These are phyloP conservation scores for Sporothrix curviconia DNA, from an alignment of 2,329 filamentous ascomycete genomes.

Conservation along the genomic window DNA sequence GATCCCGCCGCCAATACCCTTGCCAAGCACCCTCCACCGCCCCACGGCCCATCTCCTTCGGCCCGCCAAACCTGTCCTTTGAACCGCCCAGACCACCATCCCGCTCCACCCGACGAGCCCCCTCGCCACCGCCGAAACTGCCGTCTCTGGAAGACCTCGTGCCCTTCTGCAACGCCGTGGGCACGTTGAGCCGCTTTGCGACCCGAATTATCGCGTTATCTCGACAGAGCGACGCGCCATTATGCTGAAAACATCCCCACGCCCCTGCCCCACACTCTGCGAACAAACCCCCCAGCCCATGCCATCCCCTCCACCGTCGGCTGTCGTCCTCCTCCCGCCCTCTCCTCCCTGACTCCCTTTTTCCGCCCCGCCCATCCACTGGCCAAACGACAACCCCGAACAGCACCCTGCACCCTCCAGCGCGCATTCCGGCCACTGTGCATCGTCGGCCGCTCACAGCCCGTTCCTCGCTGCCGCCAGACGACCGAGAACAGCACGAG, in stretches of 20 bases:
- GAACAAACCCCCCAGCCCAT: too few relatives aligned
- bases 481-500: slow-evolving; percentile 12
- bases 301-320: too few relatives aligned
- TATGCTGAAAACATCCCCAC: too few relatives aligned
- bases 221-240: too few relatives aligned
- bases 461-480: slow-evolving; percentile 11
- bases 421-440: too few relatives aligned
- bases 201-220: slow-evolving; percentile 49
- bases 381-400: neutral
- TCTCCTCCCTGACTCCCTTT: neutral
- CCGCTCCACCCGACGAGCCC: slow-evolving; percentile 3
- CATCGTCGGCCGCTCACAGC: too few relatives aligned
- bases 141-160: slow-evolving; percentile 41
- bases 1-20: neutral
- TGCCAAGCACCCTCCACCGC: too few relatives aligned
- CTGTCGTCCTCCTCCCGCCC: neutral
- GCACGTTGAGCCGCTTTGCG: slow-evolving; percentile 49
- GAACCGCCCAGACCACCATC: slow-evolving; percentile 7
- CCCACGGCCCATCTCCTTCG: neutral
- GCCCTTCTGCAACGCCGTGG: slow-evolving; percentile 43
- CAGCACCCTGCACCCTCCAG: neutral
- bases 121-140: slow-evolving; percentile 6
- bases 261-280: too few relatives aligned
- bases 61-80: neutral
- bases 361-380: too few relatives aligned